Evolutionary conservation across 306 rosid genomes (phyloP), one percentile per base, ranked within the genome.

Genomic region (Abrus precatorius): DNA sequence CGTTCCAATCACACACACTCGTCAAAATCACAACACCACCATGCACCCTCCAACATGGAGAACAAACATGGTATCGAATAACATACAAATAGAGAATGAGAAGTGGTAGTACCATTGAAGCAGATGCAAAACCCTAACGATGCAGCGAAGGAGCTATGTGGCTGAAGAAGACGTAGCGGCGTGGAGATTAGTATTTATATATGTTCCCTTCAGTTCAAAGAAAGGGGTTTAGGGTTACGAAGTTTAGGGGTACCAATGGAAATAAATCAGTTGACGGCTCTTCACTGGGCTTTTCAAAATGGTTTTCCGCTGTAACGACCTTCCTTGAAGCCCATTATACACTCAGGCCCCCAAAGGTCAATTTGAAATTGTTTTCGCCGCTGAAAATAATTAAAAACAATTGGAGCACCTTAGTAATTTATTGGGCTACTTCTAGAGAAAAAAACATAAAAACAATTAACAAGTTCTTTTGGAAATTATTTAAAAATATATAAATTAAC

Each of bases 81-180:
- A 2, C 27, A 0, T 2, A 12, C 36, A 28, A 32, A 57, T 30
- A 65, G 32, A 56, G 36, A 41, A 20, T 7, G 73, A 54, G 10
- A n/a, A 7, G 12, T 0, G 0, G 38, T 0, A 1, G 59, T 88
- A 93, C 97, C 97, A 93, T 91, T 40, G 87, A 36, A 28, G 91
- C 84, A 79, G 85, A 84, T 71, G 69, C 68, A 14, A 82, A 89
- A 83, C 86, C 92, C 89, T 88, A 81, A 4, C 0, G 48, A 2
- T 12, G 63, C 57, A 10, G 63, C 54, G 6, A 61, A 27, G 81
- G 75, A 65, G 50, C 83, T 52, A 53, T 40, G 33, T 45, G 61
- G 78, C 79, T 62, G 83, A 77, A 80, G 68, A 65, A 9, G 11
- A 12, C 0, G 7, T 9, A n/a, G 38, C 86, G 77, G 84, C 86